Base-by-base conservation (phyloP, 495 filamentous ascomycete genomes). In the Talaromyces nanjingensis region DNA sequence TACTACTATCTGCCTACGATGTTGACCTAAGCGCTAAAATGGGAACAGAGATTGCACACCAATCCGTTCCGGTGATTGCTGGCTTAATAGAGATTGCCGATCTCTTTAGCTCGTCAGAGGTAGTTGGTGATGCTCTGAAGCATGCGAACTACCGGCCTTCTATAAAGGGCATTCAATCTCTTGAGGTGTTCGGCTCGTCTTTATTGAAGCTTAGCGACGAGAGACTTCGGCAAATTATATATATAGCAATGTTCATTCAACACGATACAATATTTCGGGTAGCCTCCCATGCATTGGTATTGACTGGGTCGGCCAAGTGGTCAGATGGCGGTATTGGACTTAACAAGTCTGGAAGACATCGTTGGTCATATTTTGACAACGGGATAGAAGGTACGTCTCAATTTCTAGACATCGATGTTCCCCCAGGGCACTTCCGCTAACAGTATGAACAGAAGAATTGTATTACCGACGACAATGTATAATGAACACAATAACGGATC, bases 291-390 rank as follows among this genome's bases (percentile, higher is more conserved):
- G 80, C 87, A 31, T 69, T 96, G 52, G 82, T 94, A 47, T 67
- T 89, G 55, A 73, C 81, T 52, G 91, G 90, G 9, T 91, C 89
- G 6, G 76, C 71, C 20, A 79, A 73, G 42, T 94, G 91, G 91
- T 70, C 67, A 22, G 69, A 77, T 20, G 54, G 27, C 12, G 31
- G 62, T 12, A 31, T 18, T 42, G 72, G 73, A 18, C 54, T 72
- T 22, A 68, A 73, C 25, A 20, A 33, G 12, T 69, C 69, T 11
- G 63, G 56, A 0, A 70, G 72, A 33, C 74, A 84, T 16, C 74
- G 81, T 3, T 96, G 91, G 91, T 89, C 87, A 83, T 81, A 89
- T 66, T 72, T 96, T n/a, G 86, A 88, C 0, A 76, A 84, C 65
- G 84, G 83, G 0, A 64, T 97, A 45, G 92, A 97, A 84, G 81